Conservation (phyloP, 805 yeast genomes). For the Metschnikowia henanensis region DNA sequence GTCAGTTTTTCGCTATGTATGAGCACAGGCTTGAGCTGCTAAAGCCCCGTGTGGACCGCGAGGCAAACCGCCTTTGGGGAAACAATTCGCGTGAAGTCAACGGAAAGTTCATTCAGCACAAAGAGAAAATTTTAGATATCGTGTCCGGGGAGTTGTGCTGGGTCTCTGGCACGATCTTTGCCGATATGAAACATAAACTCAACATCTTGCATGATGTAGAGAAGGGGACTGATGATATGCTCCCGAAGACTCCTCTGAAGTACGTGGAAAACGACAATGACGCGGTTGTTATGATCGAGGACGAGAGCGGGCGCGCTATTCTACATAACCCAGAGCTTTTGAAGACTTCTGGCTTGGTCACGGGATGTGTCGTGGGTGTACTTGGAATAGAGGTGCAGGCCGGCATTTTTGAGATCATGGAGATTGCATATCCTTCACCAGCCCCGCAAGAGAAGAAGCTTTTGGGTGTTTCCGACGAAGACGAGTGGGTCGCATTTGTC, state of each 20-base stretch:
- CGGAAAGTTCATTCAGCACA: constrained; percentile 32
- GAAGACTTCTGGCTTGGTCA: constrained; percentile 61
- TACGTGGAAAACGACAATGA: constrained; percentile 48
- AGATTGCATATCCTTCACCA: constrained; percentile 67
- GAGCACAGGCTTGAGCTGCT: constrained; percentile 37
- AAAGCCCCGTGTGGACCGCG: constrained; percentile 32
- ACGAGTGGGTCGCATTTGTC: constrained; percentile 54
- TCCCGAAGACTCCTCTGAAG: constrained; percentile 40
- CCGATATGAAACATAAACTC: constrained; percentile 83
- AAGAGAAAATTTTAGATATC: constrained; percentile 57
- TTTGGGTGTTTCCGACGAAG: constrained; percentile 5
- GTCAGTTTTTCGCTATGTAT: constrained; percentile 45
- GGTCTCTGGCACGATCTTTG: constrained; percentile 84
- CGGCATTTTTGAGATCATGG: constrained; percentile 84
- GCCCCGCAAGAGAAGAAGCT: constrained; percentile 51
- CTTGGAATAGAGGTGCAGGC: constrained; percentile 82
- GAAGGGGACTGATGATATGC: constrained; percentile 50
- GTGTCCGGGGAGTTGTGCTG: constrained; percentile 63
- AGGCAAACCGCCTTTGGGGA: constrained; percentile 54
- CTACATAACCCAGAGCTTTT: constrained; percentile 63
- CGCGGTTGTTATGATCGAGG: constrained; percentile 70
- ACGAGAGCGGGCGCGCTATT: constrained; percentile 85
- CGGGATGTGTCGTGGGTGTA: constrained; percentile 87
- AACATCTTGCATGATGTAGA: constrained; percentile 82
- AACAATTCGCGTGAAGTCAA: constrained; percentile 36